Evolutionary conservation across 2,329 filamentous ascomycete genomes (phyloP).

Genomic region (Fusarium secorum): DNA sequence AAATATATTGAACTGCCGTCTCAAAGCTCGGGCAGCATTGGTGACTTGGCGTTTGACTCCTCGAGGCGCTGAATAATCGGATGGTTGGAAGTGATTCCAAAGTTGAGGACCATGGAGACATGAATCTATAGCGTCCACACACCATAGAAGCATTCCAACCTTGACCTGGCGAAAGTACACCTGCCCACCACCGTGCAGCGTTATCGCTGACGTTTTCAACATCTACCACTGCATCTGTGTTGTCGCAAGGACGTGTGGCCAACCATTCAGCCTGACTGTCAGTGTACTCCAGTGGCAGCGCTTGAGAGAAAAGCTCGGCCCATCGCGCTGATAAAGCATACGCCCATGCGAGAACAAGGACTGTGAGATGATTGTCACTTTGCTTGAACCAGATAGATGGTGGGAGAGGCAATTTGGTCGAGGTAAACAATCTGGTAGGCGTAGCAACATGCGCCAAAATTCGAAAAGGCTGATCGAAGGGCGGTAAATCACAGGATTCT

Average conservation of each 20-base stretch:
- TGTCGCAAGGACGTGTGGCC: not conserved
- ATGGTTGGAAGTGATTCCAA: not conserved
- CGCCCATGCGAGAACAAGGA: conserved; percentile 27
- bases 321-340: conserved; percentile 25
- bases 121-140: not conserved
- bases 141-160: not conserved
- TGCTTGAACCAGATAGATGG: not conserved
- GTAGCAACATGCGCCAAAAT: not conserved
- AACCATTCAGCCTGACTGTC: not conserved
- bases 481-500: not conserved
- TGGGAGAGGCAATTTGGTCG: not conserved
- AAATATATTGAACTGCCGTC: not conserved
- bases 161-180: not conserved
- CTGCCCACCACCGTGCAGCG: not conserved
- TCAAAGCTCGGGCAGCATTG: not conserved
- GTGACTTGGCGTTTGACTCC: not conserved
- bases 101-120: not conserved
- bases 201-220: not conserved
- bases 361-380: not conserved
- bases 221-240: not conserved
- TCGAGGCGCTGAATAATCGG: not conserved
- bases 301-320: conserved; percentile 14
- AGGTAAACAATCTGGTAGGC: not conserved
- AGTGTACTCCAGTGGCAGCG: not conserved
- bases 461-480: not conserved